Evolutionary conservation across 371 early-diverging fungal genomes (phyloP).

Genomic region (Entomophthora muscae): DNA sequence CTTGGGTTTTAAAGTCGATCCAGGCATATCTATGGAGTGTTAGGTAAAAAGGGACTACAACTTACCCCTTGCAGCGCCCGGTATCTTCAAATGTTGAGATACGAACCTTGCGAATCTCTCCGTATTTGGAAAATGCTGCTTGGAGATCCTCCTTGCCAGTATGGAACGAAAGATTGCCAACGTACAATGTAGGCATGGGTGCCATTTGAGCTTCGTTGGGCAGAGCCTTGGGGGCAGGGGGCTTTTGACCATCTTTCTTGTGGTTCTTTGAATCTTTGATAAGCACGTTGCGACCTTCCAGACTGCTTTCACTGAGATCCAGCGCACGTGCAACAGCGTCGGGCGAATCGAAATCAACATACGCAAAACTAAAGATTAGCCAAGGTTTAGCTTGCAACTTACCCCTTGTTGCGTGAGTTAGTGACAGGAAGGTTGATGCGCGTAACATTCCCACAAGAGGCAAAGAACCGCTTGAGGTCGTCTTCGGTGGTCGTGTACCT

Average conservation of each 20-base stretch:
- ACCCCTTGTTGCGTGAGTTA: constrained; percentile 26
- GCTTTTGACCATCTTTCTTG: constrained; percentile 13
- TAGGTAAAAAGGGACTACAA: background rate
- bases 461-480: constrained; percentile 33
- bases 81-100: constrained; percentile 55
- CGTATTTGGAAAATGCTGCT: constrained; percentile 36
- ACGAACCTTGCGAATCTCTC: constrained; percentile 42
- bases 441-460: constrained; percentile 34
- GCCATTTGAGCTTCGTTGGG: constrained; percentile 20
- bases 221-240: constrained; percentile 1
- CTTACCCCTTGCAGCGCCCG: constrained; percentile 56
- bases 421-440: constrained; percentile 44
- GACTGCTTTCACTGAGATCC: constrained; percentile 29
- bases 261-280: constrained; percentile 31
- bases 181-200: constrained; percentile 55
- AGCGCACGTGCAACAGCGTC: constrained; percentile 36
- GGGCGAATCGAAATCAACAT: constrained; percentile 37
- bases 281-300: constrained; percentile 40
- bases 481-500: constrained; percentile 34
- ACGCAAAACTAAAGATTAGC: constrained; percentile 32
- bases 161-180: constrained; percentile 63
- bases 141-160: constrained; percentile 38
- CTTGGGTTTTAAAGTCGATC: background rate
- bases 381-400: constrained; percentile 9
- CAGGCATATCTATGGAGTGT: background rate